Evolutionary conservation across 805 yeast genomes (phyloP).

Genomic region (Candida alai): DNA sequence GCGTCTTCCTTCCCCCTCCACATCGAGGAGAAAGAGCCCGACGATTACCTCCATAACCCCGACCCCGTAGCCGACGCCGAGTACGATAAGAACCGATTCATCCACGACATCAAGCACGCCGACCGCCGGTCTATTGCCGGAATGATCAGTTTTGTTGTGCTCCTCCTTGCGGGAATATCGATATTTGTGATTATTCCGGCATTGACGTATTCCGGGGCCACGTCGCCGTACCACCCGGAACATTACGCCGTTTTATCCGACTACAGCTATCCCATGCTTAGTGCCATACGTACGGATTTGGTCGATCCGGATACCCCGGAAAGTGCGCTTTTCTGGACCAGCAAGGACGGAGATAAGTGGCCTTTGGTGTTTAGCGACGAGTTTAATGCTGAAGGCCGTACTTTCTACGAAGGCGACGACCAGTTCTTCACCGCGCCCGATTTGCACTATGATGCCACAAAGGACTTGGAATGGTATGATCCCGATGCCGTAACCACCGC

Average conservation of each 20-base stretch:
- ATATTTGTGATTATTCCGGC: conserved; percentile 80
- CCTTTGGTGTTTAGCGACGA: conserved; percentile 36
- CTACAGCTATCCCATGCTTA: conserved; percentile 32
- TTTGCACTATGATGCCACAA: conserved; percentile 36
- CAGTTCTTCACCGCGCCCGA: conserved; percentile 41
- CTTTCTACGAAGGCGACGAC: conserved; percentile 40
- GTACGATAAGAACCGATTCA: conserved; percentile 67
- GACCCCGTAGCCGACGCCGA: conserved; percentile 92
- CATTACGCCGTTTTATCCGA: conserved; percentile 45
- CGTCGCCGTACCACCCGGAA: conserved; percentile 24
- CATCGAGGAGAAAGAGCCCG: conserved; percentile 91
- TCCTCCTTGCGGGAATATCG: conserved; percentile 59
- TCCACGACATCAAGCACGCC: conserved; percentile 60
- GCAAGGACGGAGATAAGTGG: conserved; percentile 29
- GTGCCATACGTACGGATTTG: conserved; percentile 30
- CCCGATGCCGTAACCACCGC: conserved; percentile 41
- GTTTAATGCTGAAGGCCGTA: conserved; percentile 40
- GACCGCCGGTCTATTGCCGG: conserved; percentile 63
- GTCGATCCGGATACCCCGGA: conserved; percentile 39
- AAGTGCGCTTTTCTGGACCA: conserved; percentile 20
- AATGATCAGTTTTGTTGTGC: conserved; percentile 51
- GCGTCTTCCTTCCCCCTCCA: conserved; percentile 86
- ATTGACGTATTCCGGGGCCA: conserved; percentile 73
- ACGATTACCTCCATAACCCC: conserved; percentile 93
- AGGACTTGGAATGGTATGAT: conserved; percentile 43